Evolutionary conservation across 2,329 filamentous ascomycete species (phyloP).

Genomic region (Trichoderma atroviride): DNA sequence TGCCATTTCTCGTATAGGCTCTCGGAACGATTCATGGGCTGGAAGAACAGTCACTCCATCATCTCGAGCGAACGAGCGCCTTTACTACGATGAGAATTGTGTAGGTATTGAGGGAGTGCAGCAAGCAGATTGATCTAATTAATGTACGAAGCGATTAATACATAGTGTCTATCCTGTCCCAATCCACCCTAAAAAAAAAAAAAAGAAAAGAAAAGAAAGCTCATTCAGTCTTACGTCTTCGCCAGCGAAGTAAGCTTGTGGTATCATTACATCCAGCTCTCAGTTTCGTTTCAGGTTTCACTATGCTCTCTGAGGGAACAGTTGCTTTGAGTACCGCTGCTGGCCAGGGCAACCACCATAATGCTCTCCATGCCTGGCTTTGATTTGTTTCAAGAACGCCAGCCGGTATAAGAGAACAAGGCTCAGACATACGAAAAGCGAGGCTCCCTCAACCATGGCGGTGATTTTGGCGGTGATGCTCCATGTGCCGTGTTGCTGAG

Average conservation of each 20-base stretch:
- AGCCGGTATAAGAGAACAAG: slow-evolving; percentile 40
- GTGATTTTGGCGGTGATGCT: slow-evolving; percentile 45
- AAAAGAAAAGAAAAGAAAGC: background rate
- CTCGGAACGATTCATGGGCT: slow-evolving; percentile 47
- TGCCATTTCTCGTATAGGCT: slow-evolving; percentile 71
- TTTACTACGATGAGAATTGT: slow-evolving; percentile 34
- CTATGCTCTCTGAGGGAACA: slow-evolving; percentile 14
- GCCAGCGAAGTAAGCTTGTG: background rate
- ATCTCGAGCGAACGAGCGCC: slow-evolving; percentile 36
- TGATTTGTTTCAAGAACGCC: slow-evolving; percentile 38
- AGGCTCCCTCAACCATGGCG: slow-evolving; percentile 42
- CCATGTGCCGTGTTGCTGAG: slow-evolving; percentile 49
- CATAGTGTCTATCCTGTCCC: slow-evolving; percentile 15
- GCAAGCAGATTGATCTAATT: background rate
- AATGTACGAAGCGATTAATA: background rate
- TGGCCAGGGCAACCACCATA: slow-evolving; percentile 31
- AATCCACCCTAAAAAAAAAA: background rate
- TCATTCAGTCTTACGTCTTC: slow-evolving; percentile 4
- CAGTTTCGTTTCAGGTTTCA: background rate
- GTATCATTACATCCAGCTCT: background rate
- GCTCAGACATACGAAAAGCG: slow-evolving; percentile 33
- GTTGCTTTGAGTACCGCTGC: slow-evolving; percentile 9
- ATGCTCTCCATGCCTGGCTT: slow-evolving; percentile 35
- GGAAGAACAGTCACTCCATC: slow-evolving; percentile 35
- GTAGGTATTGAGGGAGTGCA: background rate